phyloP scores from a whole-genome alignment of 805 yeast genomes.

The Nakazawaea wyomingensis region DNA sequence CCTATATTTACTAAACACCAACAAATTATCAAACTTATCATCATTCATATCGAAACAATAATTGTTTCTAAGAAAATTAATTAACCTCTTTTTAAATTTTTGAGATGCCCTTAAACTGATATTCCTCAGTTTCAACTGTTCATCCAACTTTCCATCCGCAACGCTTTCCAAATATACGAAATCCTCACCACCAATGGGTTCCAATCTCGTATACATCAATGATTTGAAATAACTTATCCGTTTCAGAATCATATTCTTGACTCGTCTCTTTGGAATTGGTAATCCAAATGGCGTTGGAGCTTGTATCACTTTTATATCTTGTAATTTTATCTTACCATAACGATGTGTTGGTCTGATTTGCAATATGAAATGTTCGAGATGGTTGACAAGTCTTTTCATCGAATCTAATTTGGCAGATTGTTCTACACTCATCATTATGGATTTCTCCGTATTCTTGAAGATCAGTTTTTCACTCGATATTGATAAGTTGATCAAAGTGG shows the following conservation, averaged over 20 bases:
- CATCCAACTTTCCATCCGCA: slow-evolving; percentile 1
- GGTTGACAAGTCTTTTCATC: too few relatives aligned
- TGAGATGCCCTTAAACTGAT: background rate
- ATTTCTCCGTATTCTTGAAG: too few relatives aligned
- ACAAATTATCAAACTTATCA: background rate
- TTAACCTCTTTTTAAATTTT: slow-evolving; percentile 2
- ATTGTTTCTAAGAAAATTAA: background rate
- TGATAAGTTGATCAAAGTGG: background rate
- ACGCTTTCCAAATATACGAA: slow-evolving; percentile 1
- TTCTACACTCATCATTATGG: background rate
- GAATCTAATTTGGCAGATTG: too few relatives aligned
- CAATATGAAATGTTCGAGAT: background rate
- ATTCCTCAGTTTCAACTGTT: background rate
- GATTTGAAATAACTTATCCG: slow-evolving; percentile 5
- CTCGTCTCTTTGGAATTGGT: slow-evolving; percentile 4
- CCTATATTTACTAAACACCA: slow-evolving; percentile 1
- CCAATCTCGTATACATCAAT: slow-evolving; percentile 7
- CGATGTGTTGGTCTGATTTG: background rate
- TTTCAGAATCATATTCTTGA: background rate
- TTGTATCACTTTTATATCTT: background rate
- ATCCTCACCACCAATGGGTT: slow-evolving; percentile 1
- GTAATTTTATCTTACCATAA: background rate
- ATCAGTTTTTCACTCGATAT: too few relatives aligned
- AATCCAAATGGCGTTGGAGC: slow-evolving; percentile 5
- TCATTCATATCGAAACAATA: background rate